Conservation (phyloP, 1,139 yeast species). For the Taphrina pruni region DNA sequence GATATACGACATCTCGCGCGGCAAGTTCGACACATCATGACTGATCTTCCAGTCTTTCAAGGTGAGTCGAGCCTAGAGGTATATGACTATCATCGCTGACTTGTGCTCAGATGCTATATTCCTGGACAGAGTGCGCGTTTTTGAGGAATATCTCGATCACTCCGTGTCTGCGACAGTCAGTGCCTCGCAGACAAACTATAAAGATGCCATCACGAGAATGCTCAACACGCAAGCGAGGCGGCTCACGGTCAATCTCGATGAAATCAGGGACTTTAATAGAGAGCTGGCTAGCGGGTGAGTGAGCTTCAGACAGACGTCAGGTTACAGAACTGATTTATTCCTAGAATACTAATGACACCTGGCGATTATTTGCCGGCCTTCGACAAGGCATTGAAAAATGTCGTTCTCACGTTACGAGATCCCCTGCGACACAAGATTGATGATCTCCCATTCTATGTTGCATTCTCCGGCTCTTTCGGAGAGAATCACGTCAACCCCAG, state of each 20-base stretch:
- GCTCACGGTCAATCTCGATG: slow-evolving; percentile 79
- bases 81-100: not conserved
- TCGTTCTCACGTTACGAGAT: slow-evolving; percentile 62
- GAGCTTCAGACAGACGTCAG: not conserved
- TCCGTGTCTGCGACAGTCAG: slow-evolving; percentile 49
- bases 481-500: slow-evolving; percentile 86
- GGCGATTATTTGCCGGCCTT: slow-evolving; percentile 89
- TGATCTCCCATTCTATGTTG: slow-evolving; percentile 72
- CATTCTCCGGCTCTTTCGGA: slow-evolving; percentile 92
- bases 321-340: not conserved
- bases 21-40: slow-evolving; percentile 4
- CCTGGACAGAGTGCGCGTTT: slow-evolving; percentile 83
- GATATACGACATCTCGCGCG: too few species aligned
- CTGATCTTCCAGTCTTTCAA: slow-evolving; percentile 40
- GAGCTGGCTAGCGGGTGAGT: slow-evolving; percentile 74
- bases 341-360: slow-evolving; percentile 65
- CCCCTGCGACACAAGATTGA: slow-evolving; percentile 57
- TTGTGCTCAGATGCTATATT: slow-evolving; percentile 50
- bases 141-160: slow-evolving; percentile 80
- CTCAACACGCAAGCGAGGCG: slow-evolving; percentile 69
- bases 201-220: slow-evolving; percentile 73
- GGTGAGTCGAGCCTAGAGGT: not conserved
- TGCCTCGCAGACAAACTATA: slow-evolving; percentile 63
- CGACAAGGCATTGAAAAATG: slow-evolving; percentile 82
- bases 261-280: slow-evolving; percentile 80